phyloP scores from a whole-genome alignment of 2,329 filamentous ascomycete species.

The Fusarium equiseti region DNA sequence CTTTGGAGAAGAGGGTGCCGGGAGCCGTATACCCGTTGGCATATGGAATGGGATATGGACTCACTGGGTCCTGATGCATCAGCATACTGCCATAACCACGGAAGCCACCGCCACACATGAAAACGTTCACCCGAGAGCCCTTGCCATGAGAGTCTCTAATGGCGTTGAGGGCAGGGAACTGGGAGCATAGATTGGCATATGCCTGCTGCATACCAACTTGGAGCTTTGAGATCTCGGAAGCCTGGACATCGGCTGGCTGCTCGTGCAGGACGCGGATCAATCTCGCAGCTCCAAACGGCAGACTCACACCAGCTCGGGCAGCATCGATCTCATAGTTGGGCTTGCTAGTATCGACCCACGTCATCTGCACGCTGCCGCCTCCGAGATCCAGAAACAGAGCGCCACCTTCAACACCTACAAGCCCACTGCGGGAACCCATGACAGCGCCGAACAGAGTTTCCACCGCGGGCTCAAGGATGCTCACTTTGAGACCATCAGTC shows the following conservation, averaged over 20 bases:
- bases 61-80: conserved; percentile 79
- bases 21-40: conserved; percentile 82
- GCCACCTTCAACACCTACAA: conserved; percentile 68
- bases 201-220: conserved; percentile 68
- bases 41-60: conserved; percentile 85
- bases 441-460: conserved; percentile 84
- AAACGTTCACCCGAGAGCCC: conserved; percentile 72
- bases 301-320: conserved; percentile 66
- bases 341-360: conserved; percentile 67
- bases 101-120: conserved; percentile 91
- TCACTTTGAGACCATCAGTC: conserved; percentile 75
- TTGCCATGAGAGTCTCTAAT: conserved; percentile 53
- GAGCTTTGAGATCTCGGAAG: conserved; percentile 67
- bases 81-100: conserved; percentile 91
- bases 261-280: conserved; percentile 63
- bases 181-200: conserved; percentile 64
- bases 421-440: conserved; percentile 82
- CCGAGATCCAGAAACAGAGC: conserved; percentile 90
- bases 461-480: conserved; percentile 80
- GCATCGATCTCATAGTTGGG: conserved; percentile 64
- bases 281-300: conserved; percentile 72
- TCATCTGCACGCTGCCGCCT: conserved; percentile 76
- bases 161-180: conserved; percentile 63
- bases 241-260: conserved; percentile 55
- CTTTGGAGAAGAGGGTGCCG: conserved; percentile 69